phyloP scores from a whole-genome alignment of 805 yeast species.

The Lachancea nothofagi region DNA sequence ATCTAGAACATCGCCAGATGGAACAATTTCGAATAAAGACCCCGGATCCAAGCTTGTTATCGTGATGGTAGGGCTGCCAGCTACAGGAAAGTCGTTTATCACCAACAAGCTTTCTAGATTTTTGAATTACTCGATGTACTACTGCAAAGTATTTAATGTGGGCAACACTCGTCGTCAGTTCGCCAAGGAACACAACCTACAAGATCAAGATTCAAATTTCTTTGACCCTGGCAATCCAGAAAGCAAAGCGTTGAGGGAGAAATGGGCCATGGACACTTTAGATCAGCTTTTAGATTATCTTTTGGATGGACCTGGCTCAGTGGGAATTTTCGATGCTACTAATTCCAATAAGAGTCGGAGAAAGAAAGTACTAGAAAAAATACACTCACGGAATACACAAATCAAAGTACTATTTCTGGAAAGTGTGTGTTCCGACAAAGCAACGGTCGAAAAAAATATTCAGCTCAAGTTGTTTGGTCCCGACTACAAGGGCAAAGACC shows the following conservation, averaged over 20 bases:
- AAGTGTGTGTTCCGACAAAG: slow-evolving; percentile 76
- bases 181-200: slow-evolving; percentile 31
- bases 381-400: slow-evolving; percentile 51
- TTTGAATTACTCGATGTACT: slow-evolving; percentile 90
- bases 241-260: slow-evolving; percentile 65
- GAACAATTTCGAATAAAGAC: slow-evolving; percentile 55
- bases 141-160: slow-evolving; percentile 85
- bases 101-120: slow-evolving; percentile 88
- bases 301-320: slow-evolving; percentile 75
- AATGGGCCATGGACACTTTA: slow-evolving; percentile 95
- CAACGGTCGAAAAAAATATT: slow-evolving; percentile 76
- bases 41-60: slow-evolving; percentile 81
- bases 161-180: slow-evolving; percentile 89
- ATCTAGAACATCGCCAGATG: slow-evolving; percentile 73
- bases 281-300: slow-evolving; percentile 79
- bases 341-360: slow-evolving; percentile 68
- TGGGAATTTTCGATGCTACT: slow-evolving; percentile 87
- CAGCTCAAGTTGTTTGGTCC: slow-evolving; percentile 87
- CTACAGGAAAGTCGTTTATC: slow-evolving; percentile 89
- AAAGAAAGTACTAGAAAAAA: slow-evolving; percentile 48
- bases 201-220: slow-evolving; percentile 73
- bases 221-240: slow-evolving; percentile 74
- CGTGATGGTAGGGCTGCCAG: slow-evolving; percentile 90
- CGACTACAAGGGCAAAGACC: slow-evolving; percentile 83
- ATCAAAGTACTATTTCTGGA: slow-evolving; percentile 81